Conservation (phyloP, 768 basidiomycete species). For the Russula compacta region DNA sequence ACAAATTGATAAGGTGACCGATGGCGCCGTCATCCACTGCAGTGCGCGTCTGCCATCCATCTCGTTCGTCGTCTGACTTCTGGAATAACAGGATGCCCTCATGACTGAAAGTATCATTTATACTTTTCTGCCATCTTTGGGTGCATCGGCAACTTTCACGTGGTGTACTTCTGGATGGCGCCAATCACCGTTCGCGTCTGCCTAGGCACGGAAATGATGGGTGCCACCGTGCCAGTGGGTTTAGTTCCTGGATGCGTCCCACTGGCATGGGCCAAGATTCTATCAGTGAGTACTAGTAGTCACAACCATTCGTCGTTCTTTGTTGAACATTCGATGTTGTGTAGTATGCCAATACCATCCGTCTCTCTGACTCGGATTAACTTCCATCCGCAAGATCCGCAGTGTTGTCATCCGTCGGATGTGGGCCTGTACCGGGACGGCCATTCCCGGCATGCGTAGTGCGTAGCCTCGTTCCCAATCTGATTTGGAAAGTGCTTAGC, state of each 20-base stretch:
- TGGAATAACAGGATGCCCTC: background rate
- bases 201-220: background rate
- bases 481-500: conserved; percentile 9
- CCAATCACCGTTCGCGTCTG: background rate
- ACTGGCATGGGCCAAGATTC: background rate
- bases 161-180: background rate
- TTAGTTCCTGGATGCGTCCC: background rate
- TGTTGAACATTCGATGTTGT: background rate
- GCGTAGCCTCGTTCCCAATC: background rate
- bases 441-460: background rate
- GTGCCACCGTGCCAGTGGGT: background rate
- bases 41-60: background rate
- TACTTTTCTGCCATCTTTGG: background rate
- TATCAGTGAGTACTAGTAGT: background rate
- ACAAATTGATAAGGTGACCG: background rate
- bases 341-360: no score
- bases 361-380: background rate
- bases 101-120: background rate
- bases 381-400: background rate
- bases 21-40: background rate
- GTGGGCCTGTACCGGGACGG: background rate
- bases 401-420: background rate
- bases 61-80: background rate
- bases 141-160: background rate
- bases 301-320: background rate